These are phyloP conservation scores for Aspergillus nanangensis DNA, from an alignment of 495 filamentous ascomycete genomes.

Conservation along the genomic window DNA sequence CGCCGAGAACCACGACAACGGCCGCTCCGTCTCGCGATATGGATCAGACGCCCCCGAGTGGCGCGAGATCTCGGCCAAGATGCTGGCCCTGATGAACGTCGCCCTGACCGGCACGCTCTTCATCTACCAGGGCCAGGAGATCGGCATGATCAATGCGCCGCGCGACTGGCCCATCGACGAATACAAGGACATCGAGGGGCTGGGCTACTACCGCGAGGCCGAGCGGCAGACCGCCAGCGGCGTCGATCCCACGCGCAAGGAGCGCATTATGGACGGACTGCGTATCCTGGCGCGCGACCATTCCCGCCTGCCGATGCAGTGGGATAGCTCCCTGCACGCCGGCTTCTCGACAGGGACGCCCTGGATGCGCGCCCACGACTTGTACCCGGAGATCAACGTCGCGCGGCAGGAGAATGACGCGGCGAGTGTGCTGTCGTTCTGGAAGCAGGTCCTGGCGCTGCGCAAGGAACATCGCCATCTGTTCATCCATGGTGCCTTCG, in stretches of 20 bases:
- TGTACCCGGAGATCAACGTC: conserved; percentile 39
- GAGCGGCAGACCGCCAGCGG: conserved; percentile 6
- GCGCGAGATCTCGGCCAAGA: conserved; percentile 46
- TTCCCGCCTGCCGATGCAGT: conserved; percentile 54
- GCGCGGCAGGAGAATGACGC: conserved; percentile 29
- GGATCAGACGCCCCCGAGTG: conserved; percentile 31
- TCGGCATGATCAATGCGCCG: conserved; percentile 65
- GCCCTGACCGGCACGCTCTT: conserved; percentile 58
- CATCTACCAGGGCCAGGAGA: conserved; percentile 65
- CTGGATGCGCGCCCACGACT: conserved; percentile 49
- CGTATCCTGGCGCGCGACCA: conserved; percentile 39
- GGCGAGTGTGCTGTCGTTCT: conserved; percentile 39
- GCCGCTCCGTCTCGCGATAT: conserved; percentile 51
- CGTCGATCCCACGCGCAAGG: conserved; percentile 9
- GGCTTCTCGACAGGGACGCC: conserved; percentile 36
- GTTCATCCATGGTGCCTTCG: conserved; percentile 51
- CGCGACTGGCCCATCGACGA: conserved; percentile 52
- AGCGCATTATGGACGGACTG: conserved; percentile 18
- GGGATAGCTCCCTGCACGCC: conserved; percentile 43
- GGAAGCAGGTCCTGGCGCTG: conserved; percentile 34
- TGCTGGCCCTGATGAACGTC: conserved; percentile 50
- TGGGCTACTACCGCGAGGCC: conserved; percentile 46
- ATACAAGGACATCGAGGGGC: conserved; percentile 59
- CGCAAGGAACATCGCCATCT: conserved; percentile 42
- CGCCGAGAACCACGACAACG: conserved; percentile 60